Percentiles rank a stretch among this genome's conserved stretches.
Evolutionary conservation across 164 flowering plant genomes (phyloP).

Genomic region (Nymphaea thermarum): DNA sequence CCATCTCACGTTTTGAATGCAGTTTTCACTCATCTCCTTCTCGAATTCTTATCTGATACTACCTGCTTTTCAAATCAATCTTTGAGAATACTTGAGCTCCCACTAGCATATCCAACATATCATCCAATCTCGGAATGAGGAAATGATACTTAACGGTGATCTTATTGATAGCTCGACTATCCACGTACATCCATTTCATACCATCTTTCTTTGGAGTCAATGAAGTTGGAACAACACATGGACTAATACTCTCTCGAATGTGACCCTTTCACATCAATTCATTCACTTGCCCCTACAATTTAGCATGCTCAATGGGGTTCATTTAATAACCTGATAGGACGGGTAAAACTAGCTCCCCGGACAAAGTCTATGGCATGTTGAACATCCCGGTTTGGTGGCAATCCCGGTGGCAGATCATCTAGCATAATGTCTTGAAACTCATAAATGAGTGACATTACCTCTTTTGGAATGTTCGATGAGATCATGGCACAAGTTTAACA

Average conservation of each 20-base stretch:
- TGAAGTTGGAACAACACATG: not conserved
- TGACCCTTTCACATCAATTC: not conserved
- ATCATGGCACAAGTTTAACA: not conserved
- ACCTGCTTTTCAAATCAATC: not conserved
- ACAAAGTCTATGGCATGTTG: not conserved
- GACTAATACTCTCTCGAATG: not conserved
- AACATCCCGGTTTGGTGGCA: not conserved
- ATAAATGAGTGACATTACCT: not conserved
- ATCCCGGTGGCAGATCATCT: not conserved
- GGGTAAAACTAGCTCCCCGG: not conserved
- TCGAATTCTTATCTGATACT: not conserved
- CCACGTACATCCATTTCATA: not conserved
- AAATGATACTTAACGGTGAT: not conserved
- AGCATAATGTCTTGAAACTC: not conserved
- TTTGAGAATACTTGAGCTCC: not conserved
- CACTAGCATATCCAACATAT: not conserved
- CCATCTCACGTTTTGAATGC: not conserved
- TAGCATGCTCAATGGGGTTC: not conserved
- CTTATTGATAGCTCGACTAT: not conserved
- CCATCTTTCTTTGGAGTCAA: not conserved
- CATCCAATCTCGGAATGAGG: not conserved
- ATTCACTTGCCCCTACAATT: not conserved
- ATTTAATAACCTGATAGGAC: not conserved
- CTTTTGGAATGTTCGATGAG: not conserved
- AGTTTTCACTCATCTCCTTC: not conserved